Conservation (phyloP, 768 basidiomycete genomes). For the Russula ochroleuca region DNA sequence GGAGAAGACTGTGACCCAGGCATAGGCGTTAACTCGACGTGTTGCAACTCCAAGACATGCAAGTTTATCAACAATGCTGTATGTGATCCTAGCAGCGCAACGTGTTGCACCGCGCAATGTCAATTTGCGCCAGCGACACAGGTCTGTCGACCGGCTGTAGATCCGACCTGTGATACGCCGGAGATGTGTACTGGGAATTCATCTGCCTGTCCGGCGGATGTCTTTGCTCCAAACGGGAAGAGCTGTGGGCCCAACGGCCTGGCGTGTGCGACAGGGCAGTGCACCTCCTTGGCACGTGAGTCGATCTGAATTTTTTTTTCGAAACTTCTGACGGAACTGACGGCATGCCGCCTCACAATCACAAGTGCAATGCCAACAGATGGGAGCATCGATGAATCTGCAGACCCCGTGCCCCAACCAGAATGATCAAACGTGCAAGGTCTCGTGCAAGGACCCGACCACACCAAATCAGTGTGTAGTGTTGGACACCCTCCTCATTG, state of each 20-base stretch:
- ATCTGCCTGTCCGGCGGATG: conserved; percentile 65
- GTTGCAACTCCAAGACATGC: conserved; percentile 72
- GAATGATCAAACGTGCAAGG: conserved; percentile 64
- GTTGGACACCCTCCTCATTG: conserved; percentile 64
- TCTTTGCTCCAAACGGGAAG: conserved; percentile 57
- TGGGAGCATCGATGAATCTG: conserved; percentile 69
- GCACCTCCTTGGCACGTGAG: conserved; percentile 68
- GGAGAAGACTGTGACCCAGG: conserved; percentile 92
- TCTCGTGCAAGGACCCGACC: conserved; percentile 74
- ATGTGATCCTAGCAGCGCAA: conserved; percentile 72
- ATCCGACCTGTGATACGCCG: conserved; percentile 60
- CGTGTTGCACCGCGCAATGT: conserved; percentile 72
- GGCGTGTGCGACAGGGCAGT: conserved; percentile 71
- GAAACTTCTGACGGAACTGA: conserved; percentile 16
- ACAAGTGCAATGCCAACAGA: conserved; percentile 68
- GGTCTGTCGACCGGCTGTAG: conserved; percentile 67
- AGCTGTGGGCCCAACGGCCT: conserved; percentile 61
- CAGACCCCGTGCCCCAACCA: conserved; percentile 59
- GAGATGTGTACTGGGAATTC: conserved; percentile 77
- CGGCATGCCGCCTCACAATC: conserved; percentile 12
- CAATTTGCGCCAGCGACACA: conserved; percentile 61
- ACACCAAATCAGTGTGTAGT: conserved; percentile 58
- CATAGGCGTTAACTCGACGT: conserved; percentile 50
- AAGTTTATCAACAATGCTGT: conserved; percentile 67
- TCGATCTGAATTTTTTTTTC: conserved; percentile 25